Base-by-base conservation (phyloP, 2,329 filamentous ascomycete genomes). In the Aspergillus clavatus region DNA sequence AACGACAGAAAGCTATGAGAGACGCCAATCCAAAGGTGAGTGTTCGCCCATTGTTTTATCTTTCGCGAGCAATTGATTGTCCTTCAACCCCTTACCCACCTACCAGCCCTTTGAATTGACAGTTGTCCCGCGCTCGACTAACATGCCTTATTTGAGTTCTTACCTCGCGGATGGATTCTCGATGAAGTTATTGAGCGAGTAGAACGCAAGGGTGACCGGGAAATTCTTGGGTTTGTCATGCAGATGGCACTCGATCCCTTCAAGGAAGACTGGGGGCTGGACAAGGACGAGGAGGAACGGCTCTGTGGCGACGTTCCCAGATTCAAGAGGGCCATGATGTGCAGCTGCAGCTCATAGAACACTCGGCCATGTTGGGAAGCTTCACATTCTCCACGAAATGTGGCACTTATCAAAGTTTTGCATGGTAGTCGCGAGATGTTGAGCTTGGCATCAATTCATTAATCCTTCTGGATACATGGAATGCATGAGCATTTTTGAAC, bases 151-250 rank as follows among this genome's bases (percentile, higher is more conserved):
- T 23, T 19, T 42, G 43, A 79, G 71, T 98, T 98, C 60, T 75
- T 96, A 0, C 89, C 93, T 0, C 80, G 89, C 38, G 84, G 86
- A 14, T 98, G 91, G 90, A 81, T 98, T 41, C 75, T 98, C 16
- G 91, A 97, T 63, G 93, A 98, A 67, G 67, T 98, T 11, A 97
- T 98, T 54, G 81, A 86, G 37, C 80, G 88, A 7, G 90, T 97
- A 0, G 89, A 97, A 67, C 87, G 87, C 63, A 82, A 84, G 41
- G 81, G 83, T 2, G 90, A 98, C 60, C 77, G 87, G 44, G 84
- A 89, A 7, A 83, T 97, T 27, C 66, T 98, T 36, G 74, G 80
- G 10, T 77, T 84, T 23, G 76, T 93, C 19, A 88, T 95, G 84
- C 80, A 88, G 36, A 86, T 97, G 83, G 81, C 83, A 2, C 71